Base-by-base conservation (phyloP, 495 filamentous ascomycete genomes). In the Penicillium roqueforti region DNA sequence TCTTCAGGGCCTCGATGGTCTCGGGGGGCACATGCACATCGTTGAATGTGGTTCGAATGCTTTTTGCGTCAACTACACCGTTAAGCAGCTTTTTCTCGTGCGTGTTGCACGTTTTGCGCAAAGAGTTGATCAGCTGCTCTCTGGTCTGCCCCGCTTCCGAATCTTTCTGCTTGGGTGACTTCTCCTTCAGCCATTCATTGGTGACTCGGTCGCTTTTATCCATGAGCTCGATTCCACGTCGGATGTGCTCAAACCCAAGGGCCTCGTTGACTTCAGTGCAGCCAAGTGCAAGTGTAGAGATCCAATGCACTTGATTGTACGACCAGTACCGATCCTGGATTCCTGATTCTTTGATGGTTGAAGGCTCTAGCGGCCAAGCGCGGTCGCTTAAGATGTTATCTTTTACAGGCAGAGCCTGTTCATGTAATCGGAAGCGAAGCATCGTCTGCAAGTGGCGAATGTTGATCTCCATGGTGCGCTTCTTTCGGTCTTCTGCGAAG, bases 1-100 rank as follows among this genome's bases (percentile, higher is more conserved):
- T 92, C 68, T 92, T 91, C 51, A 97, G 73, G 1, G 91, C 87
- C 36, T 96, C 90, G 26, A 95, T 87, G 10, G 89, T 97, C 46
- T 90, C 87, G 3, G 79, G 67, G 0, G 91, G 83, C 14, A 88
- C 91, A 54, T 89, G 86, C 34, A 98, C 85, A 63, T 95, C 87
- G 11, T 80, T 69, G 53, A 97, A 98, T 3, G 88, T 92, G 0
- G 89, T 95, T 45, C 83, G 84, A 46, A 98, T 88, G 53, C 87
- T 87, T 28, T 83, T 74, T 8, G 90, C 82, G 62, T 96, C 82
- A 23, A 95, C 81, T 1, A 97, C 83, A 10, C 93, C 91, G 34
- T 81, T 82, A 18, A 96, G 69, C 3, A 98, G 76, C 55, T 84
- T 86, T 68, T 91, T 91, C 70, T 97, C 93, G 60, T 96, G 81